Base-by-base conservation (phyloP, 805 yeast species). In the Kuraishia floccosa region DNA sequence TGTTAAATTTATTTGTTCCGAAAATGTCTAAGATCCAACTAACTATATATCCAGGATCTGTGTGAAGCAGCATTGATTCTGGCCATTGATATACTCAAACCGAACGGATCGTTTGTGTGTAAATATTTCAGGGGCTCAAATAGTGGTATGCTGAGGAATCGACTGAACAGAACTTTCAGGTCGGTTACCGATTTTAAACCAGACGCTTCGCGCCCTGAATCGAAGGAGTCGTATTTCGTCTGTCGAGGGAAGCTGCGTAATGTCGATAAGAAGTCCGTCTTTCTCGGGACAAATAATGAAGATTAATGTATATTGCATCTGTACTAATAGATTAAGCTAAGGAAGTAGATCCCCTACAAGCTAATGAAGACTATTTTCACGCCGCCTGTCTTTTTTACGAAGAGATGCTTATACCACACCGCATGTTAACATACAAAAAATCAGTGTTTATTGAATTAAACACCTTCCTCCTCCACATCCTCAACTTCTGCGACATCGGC, bases 31-130 rank as follows among this genome's bases (percentile, higher is more conserved):
- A n/a, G 16, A 16, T 12, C 14, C 17, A 17, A 28, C 25, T 25
- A 27, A 33, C 36, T 19, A 15, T 15, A n/a, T 14, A 23, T 11
- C 12, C 32, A 58, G 83, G 87, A 87, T 47, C 58, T 89, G 18
- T 89, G 96, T 52, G 91, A 84, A 43, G 96, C 96, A 0, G 96
- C 94, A 0, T 52, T 91, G 31, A 63, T 83, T 5, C 65, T 87
- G 30, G 78, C 93, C 1, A 63, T 78, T 32, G 79, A 75, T 37
- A 54, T 82, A n/a, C 54, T 91, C 17, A 72, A 63, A 37, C 71
- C 75, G 4, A 70, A 71, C 17, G 98, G 98, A 1, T 45, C 59
- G 8, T 70, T 84, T 45, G 78, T 85, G 10, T 80, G 94, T 61
- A 91, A 91, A 53, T 79, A 76, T 42, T 87, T 71, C 51, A 70